Evolutionary conservation across 345 rosid species (phyloP).

Genomic region (thale cress (Arabidopsis thaliana)): TAIR10.1 NC_003070.9:17870001-17870500

Average conservation of each 20-base stretch:
- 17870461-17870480: conserved; percentile 14
- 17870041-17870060: conserved; percentile 9
- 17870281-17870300: neutral
- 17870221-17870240: neutral
- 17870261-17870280: neutral
- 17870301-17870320: neutral
- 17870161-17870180: neutral
- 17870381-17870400: conserved; percentile 20
- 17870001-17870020: neutral
- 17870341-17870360: conserved; percentile 21
- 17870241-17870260: neutral
- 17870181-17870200: neutral
- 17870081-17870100: conserved; percentile 64
- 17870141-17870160: conserved; percentile 52
- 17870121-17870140: conserved; percentile 83
- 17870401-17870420: conserved; percentile 14
- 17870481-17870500: neutral
- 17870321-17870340: neutral
- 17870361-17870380: conserved; percentile 7
- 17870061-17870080: conserved; percentile 55
- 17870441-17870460: conserved; percentile 9
- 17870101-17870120: conserved; percentile 85
- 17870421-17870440: conserved; percentile 13
- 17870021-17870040: conserved; percentile 9
- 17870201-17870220: conserved; percentile 8